Evolutionary conservation across 2,329 filamentous ascomycete species (phyloP), one percentile per base, ranked within the genome.

Genomic region (Claviceps africana): DNA sequence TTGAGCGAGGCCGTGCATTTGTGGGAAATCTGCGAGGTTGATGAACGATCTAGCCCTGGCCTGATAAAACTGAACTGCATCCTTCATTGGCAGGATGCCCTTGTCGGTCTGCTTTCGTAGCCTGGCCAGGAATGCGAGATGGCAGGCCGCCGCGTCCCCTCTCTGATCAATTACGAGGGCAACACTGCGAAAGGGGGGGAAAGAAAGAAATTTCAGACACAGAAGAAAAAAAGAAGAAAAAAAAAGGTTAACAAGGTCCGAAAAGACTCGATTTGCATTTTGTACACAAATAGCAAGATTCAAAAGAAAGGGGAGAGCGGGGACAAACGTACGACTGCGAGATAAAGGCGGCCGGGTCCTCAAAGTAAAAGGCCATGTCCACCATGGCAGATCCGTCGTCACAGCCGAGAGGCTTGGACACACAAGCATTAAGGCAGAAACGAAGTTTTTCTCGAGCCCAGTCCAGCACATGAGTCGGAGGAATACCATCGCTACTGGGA

Each of bases 281-380:
- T 37, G 3, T 5, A 17, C 7, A 6, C 35, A 37, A 37, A 37
- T 37, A 37, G 35, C 15, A 42, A 8, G 39, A 42, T 15, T 21
- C 10, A 21, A 42, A 42, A 10, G 2, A 13, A 28, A 35, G 28
- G n/a, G 8, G n/a, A 1, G 25, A 7, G 28, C 0, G 25, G 25
- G 3, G 25, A 25, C 25, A 25, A 45, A 53, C 57, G 1, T 48
- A 58, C 55, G 4, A 54, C 13, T 55, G 40, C 1, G 43, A 51
- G 9, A 60, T 39, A 19, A 58, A 52, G 2, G 11, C 9, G 6
- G 30, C 8, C 1, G 54, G 51, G 13, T 58, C 51, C 0, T 54
- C 25, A 39, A 57, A 61, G 48, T 57, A 58, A 7, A 56, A 19
- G 7, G 54, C 50, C n/a, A 48, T 17, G 2, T 58, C 55, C 37